Base-by-base conservation (phyloP, 2,329 filamentous ascomycete species). In the Trichoderma semiorbis region DNA sequence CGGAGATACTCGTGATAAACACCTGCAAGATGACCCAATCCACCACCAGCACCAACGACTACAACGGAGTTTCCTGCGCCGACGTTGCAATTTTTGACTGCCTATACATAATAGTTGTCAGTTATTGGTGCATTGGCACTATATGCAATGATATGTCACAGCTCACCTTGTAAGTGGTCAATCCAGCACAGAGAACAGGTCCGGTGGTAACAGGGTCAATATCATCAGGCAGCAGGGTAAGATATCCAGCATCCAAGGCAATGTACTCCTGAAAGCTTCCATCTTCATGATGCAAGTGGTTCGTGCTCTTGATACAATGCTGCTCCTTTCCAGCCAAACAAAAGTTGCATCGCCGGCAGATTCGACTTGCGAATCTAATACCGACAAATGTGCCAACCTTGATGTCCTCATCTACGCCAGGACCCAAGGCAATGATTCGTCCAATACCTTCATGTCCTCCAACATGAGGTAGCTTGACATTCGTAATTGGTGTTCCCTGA, bases 221-320 rank as follows among this genome's bases (percentile, higher is more conserved):
- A 34, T 74, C 73, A 53, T 74, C 63, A 16, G 73, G 66, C 11
- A 73, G 28, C 14, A 72, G 30, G 0, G 72, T 72, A 4, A 73
- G 39, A 55, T 73, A 74, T 0, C 61, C 73, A n/a, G 70, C 72
- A 30, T 73, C 71, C 3, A 73, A 39, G 4, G 69, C 70, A 39
- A 72, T 73, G 11, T 73, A 74, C 39, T 75, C 73, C 32, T 75
- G 74, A 18, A 75, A 75, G 32, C 74, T 74, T 39, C 70, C 74
- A 36, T 74, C 72, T 30, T 72, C 72, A 32, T 75, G 72, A 55
- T 75, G 73, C 21, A 75, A 47, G 21, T 75, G 74, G n/a, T 73
- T 74, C 3, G 70, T 73, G 68, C 72, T 72, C 69, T 74, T 75
- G 16, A 68, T 28, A 32, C 73, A 75, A 47, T 75, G 36, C 24